Conservation (phyloP, 2,329 filamentous ascomycete species). For the Hymenoscyphus infarciens region DNA sequence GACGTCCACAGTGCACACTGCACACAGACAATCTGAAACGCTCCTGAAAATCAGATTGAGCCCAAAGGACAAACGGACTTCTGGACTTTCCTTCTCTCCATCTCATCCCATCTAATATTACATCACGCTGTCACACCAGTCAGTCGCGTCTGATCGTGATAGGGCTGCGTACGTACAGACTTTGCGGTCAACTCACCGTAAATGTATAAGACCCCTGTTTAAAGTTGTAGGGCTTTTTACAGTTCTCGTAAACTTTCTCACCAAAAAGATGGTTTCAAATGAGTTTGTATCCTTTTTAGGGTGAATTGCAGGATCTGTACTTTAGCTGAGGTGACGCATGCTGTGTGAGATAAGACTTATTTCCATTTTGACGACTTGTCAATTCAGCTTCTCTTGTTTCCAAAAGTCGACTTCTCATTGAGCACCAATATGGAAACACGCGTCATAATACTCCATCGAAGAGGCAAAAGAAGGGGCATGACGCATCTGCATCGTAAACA, state of each 20-base stretch:
- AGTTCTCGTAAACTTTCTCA: too few relatives aligned
- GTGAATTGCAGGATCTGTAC: too few relatives aligned
- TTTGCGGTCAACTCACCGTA: too few relatives aligned
- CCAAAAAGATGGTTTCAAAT: too few relatives aligned
- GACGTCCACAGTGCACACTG: too few relatives aligned
- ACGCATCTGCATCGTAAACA: background rate
- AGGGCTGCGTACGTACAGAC: background rate
- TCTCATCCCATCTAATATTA: background rate
- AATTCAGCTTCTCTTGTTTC: background rate
- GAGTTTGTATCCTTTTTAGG: too few relatives aligned
- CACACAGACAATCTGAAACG: background rate
- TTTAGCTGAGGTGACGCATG: too few relatives aligned
- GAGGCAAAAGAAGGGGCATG: background rate
- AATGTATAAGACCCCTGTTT: too few relatives aligned
- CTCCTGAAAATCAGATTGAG: background rate
- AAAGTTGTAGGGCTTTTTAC: too few relatives aligned
- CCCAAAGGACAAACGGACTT: background rate
- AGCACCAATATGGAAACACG: background rate
- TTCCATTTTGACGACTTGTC: background rate
- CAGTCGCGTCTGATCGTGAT: background rate
- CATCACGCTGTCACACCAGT: background rate
- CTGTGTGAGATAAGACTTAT: too few relatives aligned
- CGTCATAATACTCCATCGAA: background rate
- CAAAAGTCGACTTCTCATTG: background rate
- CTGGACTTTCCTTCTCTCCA: too few relatives aligned